These are phyloP conservation scores for Phlyctochytrium planicorne DNA, from an alignment of 192 early-diverging fungal species.

Conservation along the genomic window DNA sequence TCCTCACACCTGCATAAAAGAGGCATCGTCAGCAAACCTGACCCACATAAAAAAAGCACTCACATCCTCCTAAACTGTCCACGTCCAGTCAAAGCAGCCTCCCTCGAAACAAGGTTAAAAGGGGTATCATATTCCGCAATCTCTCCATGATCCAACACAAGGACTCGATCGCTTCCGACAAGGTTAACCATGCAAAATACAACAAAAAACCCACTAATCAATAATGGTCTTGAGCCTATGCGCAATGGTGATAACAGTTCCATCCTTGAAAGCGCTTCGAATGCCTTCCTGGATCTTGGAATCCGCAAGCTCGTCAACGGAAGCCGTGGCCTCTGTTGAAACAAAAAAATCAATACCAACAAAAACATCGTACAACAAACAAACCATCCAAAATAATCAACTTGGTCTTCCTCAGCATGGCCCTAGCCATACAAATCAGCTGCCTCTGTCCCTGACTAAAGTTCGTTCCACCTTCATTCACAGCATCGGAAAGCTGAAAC, in stretches of 20 bases:
- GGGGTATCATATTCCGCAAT: conserved; percentile 66
- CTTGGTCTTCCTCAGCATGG: conserved; percentile 37
- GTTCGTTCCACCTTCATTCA: conserved; percentile 81
- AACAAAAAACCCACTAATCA: conserved; percentile 13
- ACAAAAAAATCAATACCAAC: too few relatives aligned
- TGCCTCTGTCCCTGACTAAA: conserved; percentile 42
- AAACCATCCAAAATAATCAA: conserved; percentile 70
- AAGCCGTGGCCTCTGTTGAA: conserved; percentile 69
- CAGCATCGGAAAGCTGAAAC: conserved; percentile 52
- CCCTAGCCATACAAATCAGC: conserved; percentile 31
- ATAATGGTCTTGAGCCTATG: conserved; percentile 69
- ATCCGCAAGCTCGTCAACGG: conserved; percentile 51
- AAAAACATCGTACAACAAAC: too few relatives aligned
- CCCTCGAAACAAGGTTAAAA: too few relatives aligned
- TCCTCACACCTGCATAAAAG: conserved; percentile 61
- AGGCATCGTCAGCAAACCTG: background rate
- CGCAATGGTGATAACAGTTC: conserved; percentile 71
- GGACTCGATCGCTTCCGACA: conserved; percentile 65
- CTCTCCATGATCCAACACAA: conserved; percentile 73
- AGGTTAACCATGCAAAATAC: too few relatives aligned
- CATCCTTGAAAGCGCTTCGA: conserved; percentile 48
- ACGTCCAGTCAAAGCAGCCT: conserved; percentile 29
- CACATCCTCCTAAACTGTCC: conserved; percentile 25
- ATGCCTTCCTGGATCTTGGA: conserved; percentile 76
- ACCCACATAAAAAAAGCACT: background rate